phyloP scores from a whole-genome alignment of 345 rosid genomes.

The Bretschneidera sinensis region DNA sequence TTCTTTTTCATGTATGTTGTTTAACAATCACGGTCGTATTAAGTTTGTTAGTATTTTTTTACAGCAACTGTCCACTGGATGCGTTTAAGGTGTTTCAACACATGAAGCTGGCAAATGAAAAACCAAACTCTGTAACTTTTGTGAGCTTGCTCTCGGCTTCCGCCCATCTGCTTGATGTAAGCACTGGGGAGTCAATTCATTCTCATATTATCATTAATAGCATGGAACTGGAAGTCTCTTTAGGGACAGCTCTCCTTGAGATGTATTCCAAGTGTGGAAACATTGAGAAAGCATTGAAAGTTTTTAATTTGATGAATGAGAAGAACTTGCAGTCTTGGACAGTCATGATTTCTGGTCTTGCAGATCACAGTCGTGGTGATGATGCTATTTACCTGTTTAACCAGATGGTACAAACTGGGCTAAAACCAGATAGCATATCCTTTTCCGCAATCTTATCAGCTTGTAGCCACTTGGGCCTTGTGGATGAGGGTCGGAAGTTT shows the following conservation, averaged over 20 bases:
- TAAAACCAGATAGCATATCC: constrained; percentile 23
- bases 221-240: constrained; percentile 29
- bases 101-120: constrained; percentile 19
- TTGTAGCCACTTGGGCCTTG: constrained; percentile 33
- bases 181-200: constrained; percentile 30
- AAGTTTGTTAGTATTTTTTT: background rate
- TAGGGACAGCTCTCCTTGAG: constrained; percentile 48
- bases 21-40: no score
- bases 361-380: constrained; percentile 20
- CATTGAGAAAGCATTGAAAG: constrained; percentile 28
- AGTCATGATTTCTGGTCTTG: constrained; percentile 42
- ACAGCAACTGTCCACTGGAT: constrained; percentile 29
- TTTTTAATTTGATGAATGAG: constrained; percentile 28
- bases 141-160: constrained; percentile 35
- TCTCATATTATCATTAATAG: constrained; percentile 20
- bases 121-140: constrained; percentile 24
- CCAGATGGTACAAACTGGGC: constrained; percentile 17
- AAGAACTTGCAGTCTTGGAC: constrained; percentile 45
- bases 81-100: constrained; percentile 26
- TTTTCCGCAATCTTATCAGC: constrained; percentile 26
- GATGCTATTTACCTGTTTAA: constrained; percentile 20
- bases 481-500: constrained; percentile 19
- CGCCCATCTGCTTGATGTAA: constrained; percentile 22
- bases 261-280: constrained; percentile 53
- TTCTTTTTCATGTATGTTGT: background rate